Evolutionary conservation across 305 asterid species (phyloP).

Genomic region (Fraxinus ornus): DNA sequence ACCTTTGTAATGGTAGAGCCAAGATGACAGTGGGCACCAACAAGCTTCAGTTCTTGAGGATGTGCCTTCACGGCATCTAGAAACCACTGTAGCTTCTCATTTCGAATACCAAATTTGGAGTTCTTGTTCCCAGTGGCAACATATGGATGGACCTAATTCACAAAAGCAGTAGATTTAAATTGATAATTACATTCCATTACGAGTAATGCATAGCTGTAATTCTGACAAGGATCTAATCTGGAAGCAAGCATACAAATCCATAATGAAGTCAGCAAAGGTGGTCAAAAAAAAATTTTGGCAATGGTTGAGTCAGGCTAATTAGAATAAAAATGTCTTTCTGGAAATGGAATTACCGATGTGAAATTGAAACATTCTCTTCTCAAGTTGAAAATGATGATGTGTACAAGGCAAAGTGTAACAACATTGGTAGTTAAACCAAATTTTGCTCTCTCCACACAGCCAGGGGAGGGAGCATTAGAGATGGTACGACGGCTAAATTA

Average conservation of each 20-base stretch:
- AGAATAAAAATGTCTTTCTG: not conserved
- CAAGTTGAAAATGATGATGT: not conserved
- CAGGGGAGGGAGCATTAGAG: not conserved
- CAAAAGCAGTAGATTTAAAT: slow-evolving; percentile 15
- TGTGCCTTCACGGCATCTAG: slow-evolving; percentile 89
- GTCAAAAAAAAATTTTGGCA: not conserved
- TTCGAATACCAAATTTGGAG: slow-evolving; percentile 92
- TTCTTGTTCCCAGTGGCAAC: slow-evolving; percentile 97
- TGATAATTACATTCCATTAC: not conserved
- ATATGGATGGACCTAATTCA: slow-evolving; percentile 83
- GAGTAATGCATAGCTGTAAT: not conserved
- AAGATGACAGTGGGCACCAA: slow-evolving; percentile 95
- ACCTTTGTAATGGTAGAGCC: slow-evolving; percentile 98
- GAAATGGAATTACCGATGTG: not conserved
- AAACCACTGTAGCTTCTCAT: slow-evolving; percentile 94
- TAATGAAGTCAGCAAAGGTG: not conserved
- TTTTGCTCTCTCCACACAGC: not conserved
- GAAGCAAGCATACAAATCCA: slow-evolving; percentile 1
- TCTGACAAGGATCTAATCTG: not conserved
- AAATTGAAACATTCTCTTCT: not conserved
- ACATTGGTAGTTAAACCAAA: not conserved
- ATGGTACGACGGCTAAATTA: not conserved
- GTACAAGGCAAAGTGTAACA: not conserved
- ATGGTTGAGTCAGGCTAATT: not conserved
- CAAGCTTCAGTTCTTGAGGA: slow-evolving; percentile 82